Base-by-base conservation (phyloP, 345 rosid species). In the Heritiera littoralis region DNA sequence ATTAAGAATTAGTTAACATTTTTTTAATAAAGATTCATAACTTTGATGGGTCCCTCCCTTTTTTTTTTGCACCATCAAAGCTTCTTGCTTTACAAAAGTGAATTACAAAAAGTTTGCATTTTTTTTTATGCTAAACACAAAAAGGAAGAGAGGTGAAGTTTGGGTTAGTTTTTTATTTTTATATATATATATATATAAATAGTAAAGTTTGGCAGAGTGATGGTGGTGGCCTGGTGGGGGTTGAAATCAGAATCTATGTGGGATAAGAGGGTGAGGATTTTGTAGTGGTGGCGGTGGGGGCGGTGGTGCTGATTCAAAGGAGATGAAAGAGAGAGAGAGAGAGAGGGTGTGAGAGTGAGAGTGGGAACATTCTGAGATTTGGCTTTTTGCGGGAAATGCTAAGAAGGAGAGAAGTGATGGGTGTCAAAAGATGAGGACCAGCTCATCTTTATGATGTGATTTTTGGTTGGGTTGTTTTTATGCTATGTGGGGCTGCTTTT, bases 301-400 rank as follows among this genome's bases (percentile, higher is more conserved):
- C 75, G 83, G 77, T 51, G 84, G 82, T 88, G 87, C 87, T 88
- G 87, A 88, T 86, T 84, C 87, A 84, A 82, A 86, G 90, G 85
- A 67, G 76, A 56, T 40, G 46, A 71, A 23, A 66, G 14, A 67
- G 52, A 35, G 38, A 1, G 38, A 1, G 38, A 1, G 38, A 35
- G 38, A 35, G 38, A 68, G 79, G 80, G 86, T 23, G 28, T 23
- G 28, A 35, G 38, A 35, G 38, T 35, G 38, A 35, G 38, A 35
- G 38, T 73, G 79, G 80, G 86, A 83, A 86, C 86, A 84, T 83
- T 35, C 87, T 83, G 76, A 82, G 84, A 66, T 84, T 83, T 84
- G 87, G 88, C 84, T 78, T 81, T 86, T 78, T 82, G 78, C 79
- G 87, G 66, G 77, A 41, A 45, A 51, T 65, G 60, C 45, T 72